Evolutionary conservation across 306 rosid species (phyloP).

Genomic region (Cajanus cajan): DNA sequence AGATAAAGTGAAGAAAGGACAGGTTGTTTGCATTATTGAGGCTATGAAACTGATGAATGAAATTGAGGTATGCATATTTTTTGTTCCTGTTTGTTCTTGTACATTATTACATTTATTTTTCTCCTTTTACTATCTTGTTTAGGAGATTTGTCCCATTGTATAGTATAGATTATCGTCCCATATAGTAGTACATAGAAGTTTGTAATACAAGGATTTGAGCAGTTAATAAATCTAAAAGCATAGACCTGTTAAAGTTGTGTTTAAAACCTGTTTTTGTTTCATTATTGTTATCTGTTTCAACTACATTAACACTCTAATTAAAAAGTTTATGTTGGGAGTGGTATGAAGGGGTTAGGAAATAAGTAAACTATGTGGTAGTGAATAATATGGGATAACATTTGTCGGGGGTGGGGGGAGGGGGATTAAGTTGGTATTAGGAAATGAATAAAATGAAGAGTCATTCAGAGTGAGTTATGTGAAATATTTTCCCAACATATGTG

Average conservation of each 20-base stretch:
- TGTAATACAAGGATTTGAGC: neutral
- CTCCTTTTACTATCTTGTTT: neutral
- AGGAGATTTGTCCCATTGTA: neutral
- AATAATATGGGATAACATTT: neutral
- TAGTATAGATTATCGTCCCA: neutral
- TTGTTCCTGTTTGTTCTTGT: neutral
- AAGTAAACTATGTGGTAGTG: neutral
- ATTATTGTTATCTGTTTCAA: neutral
- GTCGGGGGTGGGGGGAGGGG: too few species aligned
- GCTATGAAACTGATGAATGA: slow-evolving; percentile 99
- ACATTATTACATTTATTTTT: neutral
- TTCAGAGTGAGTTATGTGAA: neutral
- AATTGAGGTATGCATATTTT: slow-evolving; percentile 60
- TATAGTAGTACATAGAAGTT: neutral
- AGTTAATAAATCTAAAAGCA: neutral
- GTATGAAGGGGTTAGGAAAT: neutral
- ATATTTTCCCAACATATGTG: neutral
- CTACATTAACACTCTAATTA: neutral
- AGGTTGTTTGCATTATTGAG: slow-evolving; percentile 83
- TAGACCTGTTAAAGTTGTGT: neutral
- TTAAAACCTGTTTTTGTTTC: neutral
- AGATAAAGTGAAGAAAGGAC: slow-evolving; percentile 91
- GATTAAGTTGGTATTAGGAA: neutral
- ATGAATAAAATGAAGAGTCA: neutral
- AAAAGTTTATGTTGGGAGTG: neutral